These are phyloP conservation scores for Rickenella mellea DNA, from an alignment of 768 basidiomycete species.

Conservation along the genomic window DNA sequence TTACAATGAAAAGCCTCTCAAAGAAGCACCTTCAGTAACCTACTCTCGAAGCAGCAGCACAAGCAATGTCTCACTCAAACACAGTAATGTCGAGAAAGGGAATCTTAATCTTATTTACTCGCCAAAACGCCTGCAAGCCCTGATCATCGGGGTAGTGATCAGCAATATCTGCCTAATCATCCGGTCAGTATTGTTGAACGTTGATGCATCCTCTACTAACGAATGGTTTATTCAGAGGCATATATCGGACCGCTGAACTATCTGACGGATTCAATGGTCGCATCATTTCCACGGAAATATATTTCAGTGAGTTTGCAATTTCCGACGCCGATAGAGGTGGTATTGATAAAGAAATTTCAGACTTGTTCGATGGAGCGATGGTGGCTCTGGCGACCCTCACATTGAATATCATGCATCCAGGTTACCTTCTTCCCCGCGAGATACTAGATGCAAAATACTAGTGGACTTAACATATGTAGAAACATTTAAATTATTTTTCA, in stretches of 20 bases:
- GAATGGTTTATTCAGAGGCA: conserved; percentile 18
- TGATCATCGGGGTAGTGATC: conserved; percentile 25
- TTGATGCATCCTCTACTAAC: neutral
- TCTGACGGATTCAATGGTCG: conserved; percentile 40
- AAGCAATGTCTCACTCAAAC: conserved; percentile 6
- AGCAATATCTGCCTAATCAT: conserved; percentile 19
- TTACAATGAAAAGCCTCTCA: conserved; percentile 5
- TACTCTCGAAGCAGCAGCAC: no score
- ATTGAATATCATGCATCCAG: conserved; percentile 38
- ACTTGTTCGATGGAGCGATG: conserved; percentile 41
- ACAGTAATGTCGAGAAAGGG: conserved; percentile 17
- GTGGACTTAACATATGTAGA: no score
- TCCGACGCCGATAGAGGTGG: no score
- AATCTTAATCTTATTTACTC: conserved; percentile 2
- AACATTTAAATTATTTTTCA: no score
- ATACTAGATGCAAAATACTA: no score
- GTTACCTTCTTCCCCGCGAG: conserved; percentile 27
- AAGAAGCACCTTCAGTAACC: conserved; percentile 23
- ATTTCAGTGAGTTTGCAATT: conserved; percentile 31
- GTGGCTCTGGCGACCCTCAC: conserved; percentile 35
- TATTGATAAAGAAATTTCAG: conserved; percentile 17
- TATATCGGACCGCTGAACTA: conserved; percentile 44
- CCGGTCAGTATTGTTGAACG: conserved; percentile 1
- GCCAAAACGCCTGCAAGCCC: conserved; percentile 5
- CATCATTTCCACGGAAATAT: conserved; percentile 37